Evolutionary conservation across 306 rosid species (phyloP).

Genomic region (Trichosanthes truncata): DNA sequence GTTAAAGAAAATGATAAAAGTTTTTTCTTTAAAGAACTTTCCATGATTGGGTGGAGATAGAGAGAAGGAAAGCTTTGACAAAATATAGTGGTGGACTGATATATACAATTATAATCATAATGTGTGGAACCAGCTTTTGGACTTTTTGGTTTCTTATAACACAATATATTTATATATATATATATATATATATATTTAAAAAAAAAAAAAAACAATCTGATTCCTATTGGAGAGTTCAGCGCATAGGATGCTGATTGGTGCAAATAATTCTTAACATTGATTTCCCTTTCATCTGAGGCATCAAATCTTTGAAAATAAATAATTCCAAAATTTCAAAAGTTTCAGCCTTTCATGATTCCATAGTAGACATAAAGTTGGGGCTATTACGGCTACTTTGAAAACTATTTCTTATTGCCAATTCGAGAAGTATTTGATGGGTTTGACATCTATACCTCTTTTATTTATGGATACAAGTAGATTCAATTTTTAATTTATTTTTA

Average conservation of each 20-base stretch:
- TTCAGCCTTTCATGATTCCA: neutral
- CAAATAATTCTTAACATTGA: neutral
- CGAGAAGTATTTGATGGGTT: neutral
- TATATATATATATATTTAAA: no score
- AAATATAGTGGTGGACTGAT: neutral
- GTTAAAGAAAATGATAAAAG: neutral
- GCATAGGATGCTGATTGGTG: constrained; percentile 3
- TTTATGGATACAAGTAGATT: neutral
- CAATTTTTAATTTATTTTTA: neutral
- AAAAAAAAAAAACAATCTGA: neutral
- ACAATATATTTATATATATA: neutral
- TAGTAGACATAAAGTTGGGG: neutral
- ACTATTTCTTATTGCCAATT: neutral
- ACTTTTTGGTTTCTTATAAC: neutral
- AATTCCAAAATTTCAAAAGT: neutral
- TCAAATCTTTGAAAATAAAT: neutral
- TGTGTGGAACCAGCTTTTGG: neutral
- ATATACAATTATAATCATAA: neutral
- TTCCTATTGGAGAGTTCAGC: neutral
- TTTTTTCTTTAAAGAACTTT: neutral
- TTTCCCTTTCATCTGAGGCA: neutral
- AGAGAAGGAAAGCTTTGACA: neutral
- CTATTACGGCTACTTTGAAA: neutral
- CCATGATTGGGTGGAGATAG: neutral
- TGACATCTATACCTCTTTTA: neutral